These are phyloP conservation scores for Elsinoe australis DNA, from an alignment of 2,329 filamentous ascomycete species.

Conservation along the genomic window DNA sequence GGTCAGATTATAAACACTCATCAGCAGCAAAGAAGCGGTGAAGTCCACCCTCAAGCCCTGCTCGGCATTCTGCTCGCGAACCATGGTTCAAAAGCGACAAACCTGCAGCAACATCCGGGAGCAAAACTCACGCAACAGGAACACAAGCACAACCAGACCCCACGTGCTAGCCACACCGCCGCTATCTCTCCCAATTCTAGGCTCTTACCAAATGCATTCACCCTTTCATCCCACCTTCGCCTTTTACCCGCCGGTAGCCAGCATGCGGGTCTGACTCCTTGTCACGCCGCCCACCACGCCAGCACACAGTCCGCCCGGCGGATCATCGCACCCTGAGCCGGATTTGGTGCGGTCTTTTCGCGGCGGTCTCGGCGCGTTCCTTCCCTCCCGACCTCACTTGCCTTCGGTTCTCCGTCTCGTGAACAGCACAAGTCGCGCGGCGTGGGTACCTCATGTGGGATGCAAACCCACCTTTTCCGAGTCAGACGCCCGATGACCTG, in stretches of 20 bases:
- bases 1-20: background rate
- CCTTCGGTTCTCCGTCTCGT: background rate
- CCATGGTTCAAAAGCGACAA: constrained; percentile 14
- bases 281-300: background rate
- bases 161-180: background rate
- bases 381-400: constrained; percentile 2
- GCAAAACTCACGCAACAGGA: constrained; percentile 7
- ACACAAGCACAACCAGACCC: background rate
- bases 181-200: constrained; percentile 1
- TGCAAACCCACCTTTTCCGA: background rate
- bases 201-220: constrained; percentile 10
- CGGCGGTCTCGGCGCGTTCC: constrained; percentile 1
- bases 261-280: too few relatives aligned
- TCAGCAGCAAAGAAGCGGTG: constrained; percentile 4
- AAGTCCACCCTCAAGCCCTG: background rate
- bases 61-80: background rate
- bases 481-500: background rate
- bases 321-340: background rate
- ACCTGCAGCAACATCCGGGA: background rate
- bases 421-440: too few relatives aligned
- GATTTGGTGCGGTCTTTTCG: too few relatives aligned
- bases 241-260: background rate
- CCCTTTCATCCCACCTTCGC: background rate
- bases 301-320: background rate
- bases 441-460: too few relatives aligned